Conservation (phyloP, 2,329 filamentous ascomycete genomes). For the Pleoardoris graminearum region DNA sequence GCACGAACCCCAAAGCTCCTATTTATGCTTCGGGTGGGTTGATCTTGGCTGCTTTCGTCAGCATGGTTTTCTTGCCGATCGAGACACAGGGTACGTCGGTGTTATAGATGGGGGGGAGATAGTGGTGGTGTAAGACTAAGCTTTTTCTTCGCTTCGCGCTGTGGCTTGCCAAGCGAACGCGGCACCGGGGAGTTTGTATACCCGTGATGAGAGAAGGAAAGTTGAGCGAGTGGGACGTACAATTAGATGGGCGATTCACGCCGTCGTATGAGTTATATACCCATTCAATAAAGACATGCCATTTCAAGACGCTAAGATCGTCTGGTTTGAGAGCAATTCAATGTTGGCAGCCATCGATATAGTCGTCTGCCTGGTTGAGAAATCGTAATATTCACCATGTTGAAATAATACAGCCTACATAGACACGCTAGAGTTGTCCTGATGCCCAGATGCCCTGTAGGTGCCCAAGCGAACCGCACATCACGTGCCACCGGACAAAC, state of each 20-base stretch:
- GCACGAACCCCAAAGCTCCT: slow-evolving; percentile 45
- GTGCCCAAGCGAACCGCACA: too few relatives aligned
- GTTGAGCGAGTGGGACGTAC: not conserved
- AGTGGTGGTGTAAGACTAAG: not conserved
- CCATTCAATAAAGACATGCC: too few relatives aligned
- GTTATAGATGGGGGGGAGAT: slow-evolving; percentile 32
- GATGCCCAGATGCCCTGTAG: too few relatives aligned
- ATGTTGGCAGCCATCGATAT: not conserved
- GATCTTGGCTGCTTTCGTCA: slow-evolving; percentile 50
- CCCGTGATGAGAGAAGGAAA: not conserved
- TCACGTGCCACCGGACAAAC: too few relatives aligned
- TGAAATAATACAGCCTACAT: too few relatives aligned
- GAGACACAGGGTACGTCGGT: slow-evolving; percentile 50
- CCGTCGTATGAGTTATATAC: too few relatives aligned
- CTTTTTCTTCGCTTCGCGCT: not conserved
- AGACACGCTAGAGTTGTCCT: too few relatives aligned
- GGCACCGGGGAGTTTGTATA: not conserved
- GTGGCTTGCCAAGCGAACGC: not conserved
- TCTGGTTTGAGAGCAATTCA: too few relatives aligned
- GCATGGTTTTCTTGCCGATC: slow-evolving; percentile 49
- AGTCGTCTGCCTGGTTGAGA: too few relatives aligned
- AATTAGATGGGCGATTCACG: not conserved
- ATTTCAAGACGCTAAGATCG: too few relatives aligned
- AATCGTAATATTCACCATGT: too few relatives aligned
- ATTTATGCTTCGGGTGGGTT: slow-evolving; percentile 50